These are phyloP conservation scores for Ambrosia trifida DNA, from an alignment of 129 eudicot genomes.

Conservation along the genomic window DNA sequence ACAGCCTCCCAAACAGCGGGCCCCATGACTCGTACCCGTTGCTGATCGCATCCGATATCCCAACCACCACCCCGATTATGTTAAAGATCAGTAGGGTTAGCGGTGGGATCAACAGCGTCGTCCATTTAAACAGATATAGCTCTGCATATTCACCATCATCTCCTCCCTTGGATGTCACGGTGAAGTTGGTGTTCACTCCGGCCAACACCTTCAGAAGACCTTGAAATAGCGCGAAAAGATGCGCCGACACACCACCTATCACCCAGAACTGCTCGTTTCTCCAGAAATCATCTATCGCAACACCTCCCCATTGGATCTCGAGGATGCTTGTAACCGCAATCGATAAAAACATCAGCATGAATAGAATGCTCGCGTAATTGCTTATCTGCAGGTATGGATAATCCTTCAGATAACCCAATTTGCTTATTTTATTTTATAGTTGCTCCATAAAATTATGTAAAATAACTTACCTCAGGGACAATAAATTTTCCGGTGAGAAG, in stretches of 20 bases:
- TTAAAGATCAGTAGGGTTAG: constrained; percentile 57
- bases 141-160: constrained; percentile 73
- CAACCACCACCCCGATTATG: constrained; percentile 64
- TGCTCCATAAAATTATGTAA: too few relatives aligned
- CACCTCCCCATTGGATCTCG: constrained; percentile 85
- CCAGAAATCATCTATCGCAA: constrained; percentile 69
- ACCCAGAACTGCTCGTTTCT: constrained; percentile 92
- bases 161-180: constrained; percentile 66
- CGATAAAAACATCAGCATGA: constrained; percentile 66
- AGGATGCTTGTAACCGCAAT: constrained; percentile 68
- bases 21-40: constrained; percentile 85
- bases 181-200: constrained; percentile 76
- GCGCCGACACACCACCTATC: constrained; percentile 71
- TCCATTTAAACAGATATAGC: constrained; percentile 77
- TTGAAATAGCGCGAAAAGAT: constrained; percentile 71
- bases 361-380: constrained; percentile 73
- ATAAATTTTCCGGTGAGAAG: too few relatives aligned
- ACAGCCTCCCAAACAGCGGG: constrained; percentile 63
- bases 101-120: constrained; percentile 67
- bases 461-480: too few relatives aligned
- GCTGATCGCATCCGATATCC: constrained; percentile 63
- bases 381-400: constrained; percentile 50
- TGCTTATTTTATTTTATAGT: not conserved
- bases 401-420: not conserved
- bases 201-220: constrained; percentile 84